Base-by-base conservation (phyloP, 441 rosid species). In the Pelargonium exstipulatum region DNA sequence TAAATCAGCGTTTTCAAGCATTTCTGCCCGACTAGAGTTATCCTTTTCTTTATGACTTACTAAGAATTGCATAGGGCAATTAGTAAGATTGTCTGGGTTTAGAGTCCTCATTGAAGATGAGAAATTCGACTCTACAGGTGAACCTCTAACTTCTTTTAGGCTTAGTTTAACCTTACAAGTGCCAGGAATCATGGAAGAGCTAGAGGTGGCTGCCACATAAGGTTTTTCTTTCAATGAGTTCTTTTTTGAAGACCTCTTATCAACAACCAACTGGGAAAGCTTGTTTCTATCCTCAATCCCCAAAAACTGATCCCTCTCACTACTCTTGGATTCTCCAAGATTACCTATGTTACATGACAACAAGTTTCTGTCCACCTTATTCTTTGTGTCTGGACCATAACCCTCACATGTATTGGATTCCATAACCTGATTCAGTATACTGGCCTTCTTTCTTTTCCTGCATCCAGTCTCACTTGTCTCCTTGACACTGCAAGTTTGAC, bases 151-250 rank as follows among this genome's bases (percentile, higher is more conserved):
- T 60, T 60, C 64, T 60, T 13, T 26, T 18, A 60, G 13, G 64
- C 29, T 60, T 32, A 60, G 37, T 60, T 26, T 60, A 60, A 60
- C 64, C 64, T 24, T 60, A 60, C 64, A 60, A 60, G 64, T 6
- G 64, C 64, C 29, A 10, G 64, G 29, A 12, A 60, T 12, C 64
- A 60, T 60, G n/a, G 64, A 60, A 60, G 64, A 60, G 37, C 64
- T 60, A 24, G 64, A 60, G 37, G 64, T 60, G 37, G 64, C 64
- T 6, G 64, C 40, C 40, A 60, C 64, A 60, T 60, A 26, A 60
- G 64, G 64, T 24, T 60, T 32, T 10, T 60, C 64, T 60, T 60
- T 60, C 32, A 17, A 17, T 26, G 64, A 22, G 29, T 24, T 35
- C 64, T 60, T 24, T 24, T 60, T 60, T 10, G 35, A 60, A 60